These are phyloP conservation scores for Nectriaceae sp. DNA, from an alignment of 2,329 filamentous ascomycete species.

Conservation along the genomic window DNA sequence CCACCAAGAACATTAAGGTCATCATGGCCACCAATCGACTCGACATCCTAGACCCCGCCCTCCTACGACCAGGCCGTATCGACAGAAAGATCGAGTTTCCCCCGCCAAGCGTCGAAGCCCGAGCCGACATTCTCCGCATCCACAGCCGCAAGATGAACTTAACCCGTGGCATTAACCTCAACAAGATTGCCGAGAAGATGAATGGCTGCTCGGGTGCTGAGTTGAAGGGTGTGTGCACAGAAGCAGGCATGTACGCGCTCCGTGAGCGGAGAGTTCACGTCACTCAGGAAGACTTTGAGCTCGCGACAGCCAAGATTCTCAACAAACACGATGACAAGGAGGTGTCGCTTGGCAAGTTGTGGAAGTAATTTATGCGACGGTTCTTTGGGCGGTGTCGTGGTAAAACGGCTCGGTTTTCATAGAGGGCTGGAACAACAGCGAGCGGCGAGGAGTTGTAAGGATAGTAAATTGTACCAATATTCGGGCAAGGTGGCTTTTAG, in stretches of 20 bases:
- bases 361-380: slow-evolving; percentile 38
- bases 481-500: slow-evolving; percentile 9
- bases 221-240: slow-evolving; percentile 97
- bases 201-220: slow-evolving; percentile 97
- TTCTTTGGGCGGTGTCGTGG: slow-evolving; percentile 5
- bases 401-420: slow-evolving; percentile 18
- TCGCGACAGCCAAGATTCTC: slow-evolving; percentile 97
- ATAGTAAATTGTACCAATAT: slow-evolving; percentile 37
- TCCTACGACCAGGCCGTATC: slow-evolving; percentile 94
- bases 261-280: slow-evolving; percentile 96
- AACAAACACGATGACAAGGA: slow-evolving; percentile 99
- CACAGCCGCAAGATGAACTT: slow-evolving; percentile 99
- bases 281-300: slow-evolving; percentile 97
- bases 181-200: slow-evolving; percentile 99
- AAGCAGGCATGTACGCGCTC: slow-evolving; percentile 97
- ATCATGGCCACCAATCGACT: slow-evolving; percentile 99
- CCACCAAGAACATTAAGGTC: slow-evolving; percentile 99
- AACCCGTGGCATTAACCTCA: slow-evolving; percentile 94
- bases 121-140: slow-evolving; percentile 96
- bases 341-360: slow-evolving; percentile 84
- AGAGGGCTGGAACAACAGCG: slow-evolving; percentile 25
- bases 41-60: slow-evolving; percentile 93
- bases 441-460: slow-evolving; percentile 35
- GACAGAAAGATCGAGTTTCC: slow-evolving; percentile 99
- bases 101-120: slow-evolving; percentile 91